Percentiles rank a stretch among this genome's conserved stretches.
phyloP scores from a whole-genome alignment of 225 moss, liverwort and hornwort genomes.

The Rhytidiadelphus loreus region DNA sequence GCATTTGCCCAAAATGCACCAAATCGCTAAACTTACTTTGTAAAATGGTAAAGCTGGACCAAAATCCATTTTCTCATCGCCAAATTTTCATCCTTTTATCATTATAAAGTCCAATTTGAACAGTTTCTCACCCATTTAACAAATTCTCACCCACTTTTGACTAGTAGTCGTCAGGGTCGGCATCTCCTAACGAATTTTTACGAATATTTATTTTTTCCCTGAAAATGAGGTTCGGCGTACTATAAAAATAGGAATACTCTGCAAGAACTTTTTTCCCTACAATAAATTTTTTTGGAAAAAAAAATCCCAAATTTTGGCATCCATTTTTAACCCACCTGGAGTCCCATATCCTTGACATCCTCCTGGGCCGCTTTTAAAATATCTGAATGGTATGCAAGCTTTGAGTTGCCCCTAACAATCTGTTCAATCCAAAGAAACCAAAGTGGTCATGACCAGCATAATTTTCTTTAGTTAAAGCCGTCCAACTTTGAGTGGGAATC shows the following conservation, averaged over 20 bases:
- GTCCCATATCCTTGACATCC: conserved; percentile 20
- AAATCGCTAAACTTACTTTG: background rate
- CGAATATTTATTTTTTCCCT: background rate
- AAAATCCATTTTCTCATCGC: background rate
- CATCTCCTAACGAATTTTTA: background rate
- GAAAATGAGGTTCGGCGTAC: background rate
- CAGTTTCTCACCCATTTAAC: background rate
- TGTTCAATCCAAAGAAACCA: conserved; percentile 19
- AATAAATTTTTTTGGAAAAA: no score
- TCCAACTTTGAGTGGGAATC: background rate
- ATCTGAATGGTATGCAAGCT: conserved; percentile 61
- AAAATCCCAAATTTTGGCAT: background rate
- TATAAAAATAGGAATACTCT: background rate
- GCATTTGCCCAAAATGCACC: background rate
- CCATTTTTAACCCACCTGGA: conserved; percentile 33
- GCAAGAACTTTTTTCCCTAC: background rate
- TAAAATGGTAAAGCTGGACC: background rate
- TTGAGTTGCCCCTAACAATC: conserved; percentile 60
- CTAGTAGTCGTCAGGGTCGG: background rate
- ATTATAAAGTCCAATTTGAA: background rate
- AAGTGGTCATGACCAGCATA: background rate
- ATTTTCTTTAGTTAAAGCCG: background rate
- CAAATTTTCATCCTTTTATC: background rate
- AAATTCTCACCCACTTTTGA: background rate
- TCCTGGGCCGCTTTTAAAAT: conserved; percentile 44